A percentile compares a stretch with the other conserved stretches of the same genome.
These are phyloP conservation scores for Plenodomus tracheiphilus DNA, from an alignment of 2,329 filamentous ascomycete genomes.

Conservation along the genomic window DNA sequence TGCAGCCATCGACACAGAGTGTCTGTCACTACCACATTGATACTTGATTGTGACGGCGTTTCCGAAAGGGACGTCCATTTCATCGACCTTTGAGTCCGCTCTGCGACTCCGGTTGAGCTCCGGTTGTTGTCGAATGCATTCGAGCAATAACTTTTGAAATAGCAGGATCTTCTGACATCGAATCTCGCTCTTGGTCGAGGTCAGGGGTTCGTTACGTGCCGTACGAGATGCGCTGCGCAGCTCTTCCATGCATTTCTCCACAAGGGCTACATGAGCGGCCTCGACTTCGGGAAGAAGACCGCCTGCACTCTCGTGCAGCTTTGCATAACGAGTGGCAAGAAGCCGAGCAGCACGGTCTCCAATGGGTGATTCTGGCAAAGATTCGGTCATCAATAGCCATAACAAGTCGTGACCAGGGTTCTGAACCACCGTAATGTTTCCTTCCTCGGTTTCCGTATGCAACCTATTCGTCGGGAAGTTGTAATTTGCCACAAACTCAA, in stretches of 20 bases:
- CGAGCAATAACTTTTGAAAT: conserved; percentile 41
- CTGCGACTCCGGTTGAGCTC: conserved; percentile 37
- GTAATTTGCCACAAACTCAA: conserved; percentile 63
- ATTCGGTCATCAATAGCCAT: conserved; percentile 76
- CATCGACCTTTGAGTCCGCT: conserved; percentile 43
- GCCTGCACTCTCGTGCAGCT: conserved; percentile 44
- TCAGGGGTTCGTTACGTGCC: conserved; percentile 20
- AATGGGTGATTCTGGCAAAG: conserved; percentile 65
- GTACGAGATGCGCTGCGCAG: conserved; percentile 35
- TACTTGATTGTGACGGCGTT: conserved; percentile 70
- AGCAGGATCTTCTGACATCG: conserved; percentile 38
- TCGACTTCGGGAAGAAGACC: conserved; percentile 54
- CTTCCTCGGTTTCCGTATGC: conserved; percentile 17
- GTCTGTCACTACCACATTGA: conserved; percentile 67
- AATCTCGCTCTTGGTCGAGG: conserved; percentile 14
- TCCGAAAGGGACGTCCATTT: conserved; percentile 60
- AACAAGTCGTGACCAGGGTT: conserved; percentile 67
- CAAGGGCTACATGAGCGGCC: conserved; percentile 68
- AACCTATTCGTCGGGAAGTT: conserved; percentile 25
- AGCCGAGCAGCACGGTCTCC: conserved; percentile 69
- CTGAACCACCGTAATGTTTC: conserved; percentile 46
- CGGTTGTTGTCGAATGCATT: conserved; percentile 32
- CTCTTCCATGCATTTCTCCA: conserved; percentile 72
- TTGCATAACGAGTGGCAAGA: conserved; percentile 75
- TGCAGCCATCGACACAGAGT: conserved; percentile 66